Evolutionary conservation across 1,139 yeast species (phyloP).

Genomic region (Scheffersomyces segobiensis): DNA sequence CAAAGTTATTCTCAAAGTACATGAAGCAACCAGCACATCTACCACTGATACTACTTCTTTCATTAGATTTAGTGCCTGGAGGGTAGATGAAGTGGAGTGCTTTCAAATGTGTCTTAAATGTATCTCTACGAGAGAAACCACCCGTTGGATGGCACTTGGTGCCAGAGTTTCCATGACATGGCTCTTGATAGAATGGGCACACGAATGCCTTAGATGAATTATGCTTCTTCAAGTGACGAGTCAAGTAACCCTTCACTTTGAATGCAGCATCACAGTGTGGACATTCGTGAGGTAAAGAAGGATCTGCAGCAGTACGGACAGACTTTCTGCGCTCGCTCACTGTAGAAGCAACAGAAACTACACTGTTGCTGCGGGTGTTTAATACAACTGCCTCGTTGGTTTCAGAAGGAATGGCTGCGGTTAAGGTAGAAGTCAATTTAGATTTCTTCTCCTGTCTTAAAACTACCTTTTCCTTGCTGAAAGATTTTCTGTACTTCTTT

Average conservation of each 20-base stretch:
- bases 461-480: neutral
- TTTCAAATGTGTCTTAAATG: slow-evolving; percentile 57
- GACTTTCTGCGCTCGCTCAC: slow-evolving; percentile 2
- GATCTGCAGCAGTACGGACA: neutral
- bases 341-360: neutral
- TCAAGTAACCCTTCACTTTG: slow-evolving; percentile 57
- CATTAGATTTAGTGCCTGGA: slow-evolving; percentile 53
- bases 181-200: slow-evolving; percentile 54
- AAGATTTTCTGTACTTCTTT: neutral
- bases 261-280: slow-evolving; percentile 47
- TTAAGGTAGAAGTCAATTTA: neutral
- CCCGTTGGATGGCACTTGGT: slow-evolving; percentile 61
- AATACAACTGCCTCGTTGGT: neutral
- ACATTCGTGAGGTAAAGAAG: slow-evolving; percentile 30
- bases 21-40: slow-evolving; percentile 60
- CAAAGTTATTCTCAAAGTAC: slow-evolving; percentile 45
- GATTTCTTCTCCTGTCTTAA: neutral
- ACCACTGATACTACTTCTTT: slow-evolving; percentile 46
- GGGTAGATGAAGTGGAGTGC: slow-evolving; percentile 62
- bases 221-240: slow-evolving; percentile 58
- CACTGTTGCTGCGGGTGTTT: neutral
- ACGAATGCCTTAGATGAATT: slow-evolving; percentile 49
- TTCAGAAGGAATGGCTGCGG: neutral
- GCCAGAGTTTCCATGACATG: slow-evolving; percentile 25
- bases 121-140: slow-evolving; percentile 59